A percentile compares a stretch with the other conserved stretches of the same genome.
Conservation (phyloP, 2,329 filamentous ascomycete species). For the Bipolaris bicolor region DNA sequence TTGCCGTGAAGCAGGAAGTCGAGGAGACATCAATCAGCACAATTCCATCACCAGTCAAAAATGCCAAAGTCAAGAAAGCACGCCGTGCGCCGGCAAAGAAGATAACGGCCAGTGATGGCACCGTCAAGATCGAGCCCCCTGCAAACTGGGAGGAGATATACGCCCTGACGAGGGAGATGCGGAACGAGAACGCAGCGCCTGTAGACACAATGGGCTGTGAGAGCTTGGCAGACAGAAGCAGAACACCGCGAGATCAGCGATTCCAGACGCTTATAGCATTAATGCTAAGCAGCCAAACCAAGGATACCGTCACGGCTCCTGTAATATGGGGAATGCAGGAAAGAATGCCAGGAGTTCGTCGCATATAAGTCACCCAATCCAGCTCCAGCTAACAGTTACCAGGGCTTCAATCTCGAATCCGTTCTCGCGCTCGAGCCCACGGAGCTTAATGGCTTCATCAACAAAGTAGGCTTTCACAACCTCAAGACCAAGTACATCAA, state of each 20-base stretch:
- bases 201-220: slow-evolving; percentile 99
- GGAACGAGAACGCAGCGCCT: slow-evolving; percentile 71
- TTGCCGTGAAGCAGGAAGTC: slow-evolving; percentile 43
- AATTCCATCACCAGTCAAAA: slow-evolving; percentile 35
- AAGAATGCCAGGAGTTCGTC: slow-evolving; percentile 64
- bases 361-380: neutral
- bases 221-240: slow-evolving; percentile 66
- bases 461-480: slow-evolving; percentile 90
- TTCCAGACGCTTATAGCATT: slow-evolving; percentile 87
- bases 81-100: slow-evolving; percentile 49
- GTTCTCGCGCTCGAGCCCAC: slow-evolving; percentile 73
- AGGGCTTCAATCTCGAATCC: slow-evolving; percentile 73
- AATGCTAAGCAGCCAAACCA: slow-evolving; percentile 92
- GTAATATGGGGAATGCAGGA: slow-evolving; percentile 81
- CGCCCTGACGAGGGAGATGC: slow-evolving; percentile 77
- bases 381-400: slow-evolving; percentile 4
- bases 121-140: slow-evolving; percentile 64
- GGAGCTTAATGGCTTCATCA: slow-evolving; percentile 74
- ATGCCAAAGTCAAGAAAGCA: slow-evolving; percentile 39
- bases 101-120: slow-evolving; percentile 35
- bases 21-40: slow-evolving; percentile 26
- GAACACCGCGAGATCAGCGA: slow-evolving; percentile 64
- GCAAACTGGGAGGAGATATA: slow-evolving; percentile 87
- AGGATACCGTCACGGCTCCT: slow-evolving; percentile 86
- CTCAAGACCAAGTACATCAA: slow-evolving; percentile 90